Percentiles rank a stretch among this genome's conserved stretches.
Evolutionary conservation across 106 monocot genomes (phyloP).

Genomic region (Apostasia shenzhenica): DNA sequence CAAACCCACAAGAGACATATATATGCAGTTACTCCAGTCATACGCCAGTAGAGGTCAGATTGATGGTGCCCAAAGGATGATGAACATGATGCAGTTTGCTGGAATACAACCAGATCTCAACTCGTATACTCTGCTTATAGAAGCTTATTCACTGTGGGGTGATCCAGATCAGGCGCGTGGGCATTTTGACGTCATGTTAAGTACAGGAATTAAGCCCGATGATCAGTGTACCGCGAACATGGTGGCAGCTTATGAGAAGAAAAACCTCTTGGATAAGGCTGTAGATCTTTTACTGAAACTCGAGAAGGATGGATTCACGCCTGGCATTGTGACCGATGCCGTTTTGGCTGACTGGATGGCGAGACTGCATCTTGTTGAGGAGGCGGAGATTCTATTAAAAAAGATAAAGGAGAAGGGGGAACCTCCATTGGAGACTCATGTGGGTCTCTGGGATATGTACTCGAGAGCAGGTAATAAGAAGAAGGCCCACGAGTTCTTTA

Average conservation of each 20-base stretch:
- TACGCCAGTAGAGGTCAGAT: slow-evolving; percentile 39
- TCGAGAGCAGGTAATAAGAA: slow-evolving; percentile 29
- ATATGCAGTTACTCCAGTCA: slow-evolving; percentile 41
- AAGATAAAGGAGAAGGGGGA: slow-evolving; percentile 52
- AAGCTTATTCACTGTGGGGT: slow-evolving; percentile 43
- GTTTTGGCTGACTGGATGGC: slow-evolving; percentile 80
- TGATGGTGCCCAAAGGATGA: slow-evolving; percentile 45
- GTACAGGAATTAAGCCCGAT: slow-evolving; percentile 42
- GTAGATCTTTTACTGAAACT: slow-evolving; percentile 56
- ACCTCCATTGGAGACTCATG: slow-evolving; percentile 46
- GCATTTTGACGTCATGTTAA: slow-evolving; percentile 56
- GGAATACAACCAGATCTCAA: slow-evolving; percentile 49
- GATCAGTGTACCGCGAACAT: slow-evolving; percentile 61
- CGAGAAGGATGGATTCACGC: slow-evolving; percentile 66
- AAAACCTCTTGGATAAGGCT: slow-evolving; percentile 78
- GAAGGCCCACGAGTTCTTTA: slow-evolving; percentile 38
- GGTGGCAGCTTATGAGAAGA: slow-evolving; percentile 51
- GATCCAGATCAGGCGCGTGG: slow-evolving; percentile 51
- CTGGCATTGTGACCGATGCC: slow-evolving; percentile 40
- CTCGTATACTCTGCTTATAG: slow-evolving; percentile 39
- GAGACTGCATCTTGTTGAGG: slow-evolving; percentile 67
- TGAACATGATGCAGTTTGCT: slow-evolving; percentile 57
- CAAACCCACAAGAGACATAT: slow-evolving; percentile 69
- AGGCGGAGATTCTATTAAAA: slow-evolving; percentile 54
- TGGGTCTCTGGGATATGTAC: slow-evolving; percentile 77